Percentiles rank a stretch among this genome's conserved stretches.
Conservation (phyloP, 192 early-diverging fungal species). For the Pilaira anomala region DNA sequence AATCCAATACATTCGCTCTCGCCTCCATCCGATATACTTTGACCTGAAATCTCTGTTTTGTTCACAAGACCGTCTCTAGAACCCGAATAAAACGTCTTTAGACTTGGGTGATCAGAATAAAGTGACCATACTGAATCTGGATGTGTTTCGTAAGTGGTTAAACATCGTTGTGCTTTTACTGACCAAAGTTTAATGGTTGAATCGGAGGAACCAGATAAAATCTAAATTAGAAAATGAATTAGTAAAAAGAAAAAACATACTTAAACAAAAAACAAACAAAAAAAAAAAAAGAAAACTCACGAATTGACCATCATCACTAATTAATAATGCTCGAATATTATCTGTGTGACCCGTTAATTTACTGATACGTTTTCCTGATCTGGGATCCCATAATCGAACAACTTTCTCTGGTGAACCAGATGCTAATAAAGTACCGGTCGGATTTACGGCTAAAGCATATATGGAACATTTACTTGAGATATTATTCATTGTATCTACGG, state of each 20-base stretch:
- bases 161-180: conserved; percentile 77
- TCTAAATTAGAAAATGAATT: conserved; percentile 36
- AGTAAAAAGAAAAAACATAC: background rate
- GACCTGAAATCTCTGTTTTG: conserved; percentile 65
- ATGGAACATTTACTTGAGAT: conserved; percentile 66
- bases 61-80: conserved; percentile 89
- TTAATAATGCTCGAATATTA: conserved; percentile 83
- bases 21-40: conserved; percentile 41
- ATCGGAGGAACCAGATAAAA: conserved; percentile 92
- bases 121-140: conserved; percentile 90
- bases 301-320: conserved; percentile 84
- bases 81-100: conserved; percentile 91
- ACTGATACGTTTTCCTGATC: conserved; percentile 65
- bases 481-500: conserved; percentile 50
- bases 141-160: conserved; percentile 87
- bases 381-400: conserved; percentile 88
- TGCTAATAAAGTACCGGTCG: conserved; percentile 73
- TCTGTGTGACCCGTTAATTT: conserved; percentile 94
- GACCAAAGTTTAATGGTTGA: conserved; percentile 98
- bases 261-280: background rate
- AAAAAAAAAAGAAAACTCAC: conserved; percentile 36
- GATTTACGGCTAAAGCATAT: conserved; percentile 84
- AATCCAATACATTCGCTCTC: conserved; percentile 81
- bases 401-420: conserved; percentile 94
- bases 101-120: conserved; percentile 76